These are phyloP conservation scores for Colletotrichum shisoi DNA, from an alignment of 2,329 filamentous ascomycete species.

Conservation along the genomic window DNA sequence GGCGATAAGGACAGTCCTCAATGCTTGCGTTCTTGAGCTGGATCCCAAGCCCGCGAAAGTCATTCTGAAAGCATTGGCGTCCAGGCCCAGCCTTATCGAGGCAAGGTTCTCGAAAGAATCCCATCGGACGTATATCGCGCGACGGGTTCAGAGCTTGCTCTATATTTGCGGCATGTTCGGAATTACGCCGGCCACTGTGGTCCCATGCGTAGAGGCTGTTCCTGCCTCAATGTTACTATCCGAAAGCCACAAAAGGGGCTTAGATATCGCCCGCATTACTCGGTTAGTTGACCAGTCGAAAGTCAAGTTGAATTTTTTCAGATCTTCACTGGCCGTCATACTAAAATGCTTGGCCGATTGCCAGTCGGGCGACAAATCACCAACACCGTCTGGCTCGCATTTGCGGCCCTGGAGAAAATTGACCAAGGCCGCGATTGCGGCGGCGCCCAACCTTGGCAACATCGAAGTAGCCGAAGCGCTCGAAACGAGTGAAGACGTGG, in stretches of 20 bases:
- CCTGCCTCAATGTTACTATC: not conserved
- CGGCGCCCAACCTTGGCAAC: not conserved
- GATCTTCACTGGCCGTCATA: not conserved
- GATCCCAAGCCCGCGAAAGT: conserved; percentile 16
- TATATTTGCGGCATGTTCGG: conserved; percentile 19
- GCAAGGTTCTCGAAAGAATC: not conserved
- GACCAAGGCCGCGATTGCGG: not conserved
- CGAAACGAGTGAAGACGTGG: not conserved
- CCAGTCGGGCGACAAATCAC: not conserved
- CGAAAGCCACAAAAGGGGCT: not conserved
- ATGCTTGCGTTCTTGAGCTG: conserved; percentile 50
- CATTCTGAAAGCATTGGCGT: conserved; percentile 9
- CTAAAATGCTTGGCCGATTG: not conserved
- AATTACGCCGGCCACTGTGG: not conserved
- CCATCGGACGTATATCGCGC: conserved; percentile 18
- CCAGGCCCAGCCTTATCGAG: not conserved
- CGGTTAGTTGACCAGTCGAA: not conserved
- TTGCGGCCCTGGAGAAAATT: not conserved
- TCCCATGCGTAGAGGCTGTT: not conserved
- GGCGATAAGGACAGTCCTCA: conserved; percentile 51
- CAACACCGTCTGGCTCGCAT: not conserved
- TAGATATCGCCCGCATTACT: conserved; percentile 9
- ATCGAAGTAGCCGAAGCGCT: not conserved
- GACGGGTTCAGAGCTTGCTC: conserved; percentile 23
- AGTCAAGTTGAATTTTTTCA: not conserved